Evolutionary conservation across 2,329 filamentous ascomycete genomes (phyloP).

Genomic region (Paecilomyces variotii): DNA sequence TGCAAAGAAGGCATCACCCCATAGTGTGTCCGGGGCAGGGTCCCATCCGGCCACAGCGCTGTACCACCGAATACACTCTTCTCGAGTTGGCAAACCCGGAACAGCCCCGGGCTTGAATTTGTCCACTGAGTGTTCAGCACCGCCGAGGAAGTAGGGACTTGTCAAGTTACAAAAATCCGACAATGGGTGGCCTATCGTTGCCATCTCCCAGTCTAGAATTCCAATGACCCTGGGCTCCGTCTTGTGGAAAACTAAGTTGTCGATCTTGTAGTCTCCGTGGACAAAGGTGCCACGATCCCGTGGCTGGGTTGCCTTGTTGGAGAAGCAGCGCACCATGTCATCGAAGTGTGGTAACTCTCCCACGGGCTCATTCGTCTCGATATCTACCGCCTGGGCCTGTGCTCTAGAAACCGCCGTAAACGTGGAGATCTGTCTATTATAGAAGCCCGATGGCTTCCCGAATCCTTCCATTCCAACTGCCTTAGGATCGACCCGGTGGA

Average conservation of each 20-base stretch:
- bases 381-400: slow-evolving; percentile 67
- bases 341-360: slow-evolving; percentile 77
- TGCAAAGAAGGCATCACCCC: slow-evolving; percentile 57
- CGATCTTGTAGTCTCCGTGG: slow-evolving; percentile 95
- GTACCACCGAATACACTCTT: slow-evolving; percentile 60
- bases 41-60: slow-evolving; percentile 62
- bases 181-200: slow-evolving; percentile 90
- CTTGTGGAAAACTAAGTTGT: slow-evolving; percentile 83
- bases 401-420: slow-evolving; percentile 70
- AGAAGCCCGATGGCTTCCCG: slow-evolving; percentile 70
- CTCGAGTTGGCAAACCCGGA: slow-evolving; percentile 56
- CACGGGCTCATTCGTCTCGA: slow-evolving; percentile 67
- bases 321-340: slow-evolving; percentile 73
- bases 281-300: slow-evolving; percentile 70
- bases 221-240: slow-evolving; percentile 83
- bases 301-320: slow-evolving; percentile 60
- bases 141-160: slow-evolving; percentile 30
- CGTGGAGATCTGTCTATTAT: slow-evolving; percentile 75
- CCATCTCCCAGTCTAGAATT: slow-evolving; percentile 98
- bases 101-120: slow-evolving; percentile 56
- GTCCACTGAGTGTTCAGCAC: slow-evolving; percentile 27
- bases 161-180: slow-evolving; percentile 79
- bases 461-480: slow-evolving; percentile 63
- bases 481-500: slow-evolving; percentile 66
- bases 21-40: slow-evolving; percentile 49